Evolutionary conservation across 2,329 filamentous ascomycete species (phyloP).

Genomic region (Pseudogymnoascus sp.): DNA sequence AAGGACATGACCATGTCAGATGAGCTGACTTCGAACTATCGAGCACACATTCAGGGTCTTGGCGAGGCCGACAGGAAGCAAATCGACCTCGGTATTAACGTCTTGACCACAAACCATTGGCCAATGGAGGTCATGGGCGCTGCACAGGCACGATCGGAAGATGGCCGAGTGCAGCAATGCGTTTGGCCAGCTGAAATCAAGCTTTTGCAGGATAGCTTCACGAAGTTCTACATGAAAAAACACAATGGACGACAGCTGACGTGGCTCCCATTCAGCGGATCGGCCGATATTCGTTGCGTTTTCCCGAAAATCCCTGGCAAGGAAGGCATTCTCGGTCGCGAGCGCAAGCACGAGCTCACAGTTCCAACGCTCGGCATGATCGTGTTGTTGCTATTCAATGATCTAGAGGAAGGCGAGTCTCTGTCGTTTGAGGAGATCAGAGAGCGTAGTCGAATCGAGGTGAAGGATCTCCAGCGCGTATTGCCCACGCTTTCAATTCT

Average conservation of each 20-base stretch:
- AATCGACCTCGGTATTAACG: constrained; percentile 73
- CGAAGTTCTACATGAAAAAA: constrained; percentile 78
- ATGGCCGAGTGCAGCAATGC: constrained; percentile 43
- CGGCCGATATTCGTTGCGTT: constrained; percentile 74
- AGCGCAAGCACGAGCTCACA: constrained; percentile 78
- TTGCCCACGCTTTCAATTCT: constrained; percentile 75
- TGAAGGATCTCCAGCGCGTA: constrained; percentile 64
- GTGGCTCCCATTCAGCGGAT: constrained; percentile 67
- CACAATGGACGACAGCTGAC: constrained; percentile 83
- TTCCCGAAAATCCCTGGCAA: constrained; percentile 68
- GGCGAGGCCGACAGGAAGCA: constrained; percentile 48
- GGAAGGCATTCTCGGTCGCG: constrained; percentile 52
- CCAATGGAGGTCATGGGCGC: constrained; percentile 77
- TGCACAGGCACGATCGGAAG: constrained; percentile 42
- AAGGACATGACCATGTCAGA: constrained; percentile 86
- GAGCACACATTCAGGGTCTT: constrained; percentile 51
- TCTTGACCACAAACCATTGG: constrained; percentile 93
- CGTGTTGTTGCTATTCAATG: constrained; percentile 82
- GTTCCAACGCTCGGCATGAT: constrained; percentile 91
- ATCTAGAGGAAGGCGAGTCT: constrained; percentile 46
- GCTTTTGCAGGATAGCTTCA: constrained; percentile 72
- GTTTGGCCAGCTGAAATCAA: constrained; percentile 69
- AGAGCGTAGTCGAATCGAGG: constrained; percentile 69
- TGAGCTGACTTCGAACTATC: constrained; percentile 72
- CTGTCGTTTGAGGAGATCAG: constrained; percentile 71